Evolutionary conservation across 2,329 filamentous ascomycete genomes (phyloP), one percentile per base, ranked within the genome.

Genomic region (Pseudocercospora macadamiae): DNA sequence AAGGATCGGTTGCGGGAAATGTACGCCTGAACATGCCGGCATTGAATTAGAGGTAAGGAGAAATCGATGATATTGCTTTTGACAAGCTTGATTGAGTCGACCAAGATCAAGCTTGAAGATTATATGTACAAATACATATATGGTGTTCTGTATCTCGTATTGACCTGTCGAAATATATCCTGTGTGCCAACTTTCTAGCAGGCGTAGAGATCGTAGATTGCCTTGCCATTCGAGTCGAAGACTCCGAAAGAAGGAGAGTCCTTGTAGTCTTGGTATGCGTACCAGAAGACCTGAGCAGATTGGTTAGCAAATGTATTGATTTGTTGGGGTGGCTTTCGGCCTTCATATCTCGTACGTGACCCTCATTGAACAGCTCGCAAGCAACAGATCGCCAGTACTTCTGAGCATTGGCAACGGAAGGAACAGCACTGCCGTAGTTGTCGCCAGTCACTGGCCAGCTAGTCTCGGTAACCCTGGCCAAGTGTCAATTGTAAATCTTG

Each of bases 341-440:
- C 6, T 6, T 32, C 28, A 32, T 6, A 12, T 6, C 26, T 6
- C 42, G 23, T 47, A 55, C 60, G 52, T 68, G 64, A 34, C 74
- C 76, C 74, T 82, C 76, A 71, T 79, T 76, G 70, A 86, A 82
- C 60, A 78, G 75, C 61, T 78, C 76, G 79, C 87, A 89, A 53
- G 81, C 86, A 61, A 88, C 76, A 34, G 82, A 75, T 52, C 81
- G 75, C 84, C 86, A 89, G 80, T 86, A 89, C 63, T 76, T 79
- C 77, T 86, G 80, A 61, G 86, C 84, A 70, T 89, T 89, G 28
- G 77, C 72, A 26, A 82, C 73, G 62, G 77, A 82, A 49, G 87
- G 71, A 8, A 81, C 79, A 54, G 83, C 86, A 72, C 80, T 65
- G 53, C 84, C 84, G 74, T 80, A 82, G 51, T 77, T 76, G 9